A percentile compares a stretch with the other conserved stretches of the same genome.
phyloP scores from a whole-genome alignment of 1,284 basidiomycete genomes.

The Ustilago crameri region DNA sequence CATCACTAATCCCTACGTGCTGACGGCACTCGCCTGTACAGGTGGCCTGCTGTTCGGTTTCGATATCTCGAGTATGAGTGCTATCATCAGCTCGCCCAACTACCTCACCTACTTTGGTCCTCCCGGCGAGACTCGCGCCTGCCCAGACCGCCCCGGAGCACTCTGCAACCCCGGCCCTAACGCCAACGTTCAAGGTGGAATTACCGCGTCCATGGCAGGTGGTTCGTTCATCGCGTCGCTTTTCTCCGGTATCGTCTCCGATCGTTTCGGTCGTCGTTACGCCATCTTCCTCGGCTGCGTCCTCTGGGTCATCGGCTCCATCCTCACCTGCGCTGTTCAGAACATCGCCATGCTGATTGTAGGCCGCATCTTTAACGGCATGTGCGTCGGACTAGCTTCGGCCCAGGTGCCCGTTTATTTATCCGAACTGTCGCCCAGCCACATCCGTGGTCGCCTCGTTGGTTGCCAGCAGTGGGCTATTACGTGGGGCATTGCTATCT shows the following conservation, averaged over 20 bases:
- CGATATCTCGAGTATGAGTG: too few species aligned
- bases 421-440: slow-evolving; percentile 75
- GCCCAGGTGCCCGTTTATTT: slow-evolving; percentile 75
- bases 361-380: slow-evolving; percentile 74
- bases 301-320: slow-evolving; percentile 73
- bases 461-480: slow-evolving; percentile 75
- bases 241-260: slow-evolving; percentile 67
- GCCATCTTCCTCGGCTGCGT: slow-evolving; percentile 69
- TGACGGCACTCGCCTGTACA: too few species aligned
- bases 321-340: slow-evolving; percentile 71
- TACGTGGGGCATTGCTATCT: slow-evolving; percentile 71
- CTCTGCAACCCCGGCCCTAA: too few species aligned
- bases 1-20: too few species aligned
- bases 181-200: slow-evolving; percentile 70
- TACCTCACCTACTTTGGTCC: too few species aligned
- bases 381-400: slow-evolving; percentile 73
- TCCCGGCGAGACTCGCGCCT: too few species aligned
- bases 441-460: slow-evolving; percentile 75
- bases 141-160: too few species aligned
- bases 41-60: too few species aligned
- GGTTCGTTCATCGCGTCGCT: slow-evolving; percentile 68
- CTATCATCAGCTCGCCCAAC: too few species aligned
- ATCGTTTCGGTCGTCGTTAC: slow-evolving; percentile 65
- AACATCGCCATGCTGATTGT: slow-evolving; percentile 75
- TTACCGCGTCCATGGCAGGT: slow-evolving; percentile 68